A percentile compares a stretch with the other conserved stretches of the same genome.
Conservation (phyloP, 345 rosid species). For the Citrus trifoliata region DNA sequence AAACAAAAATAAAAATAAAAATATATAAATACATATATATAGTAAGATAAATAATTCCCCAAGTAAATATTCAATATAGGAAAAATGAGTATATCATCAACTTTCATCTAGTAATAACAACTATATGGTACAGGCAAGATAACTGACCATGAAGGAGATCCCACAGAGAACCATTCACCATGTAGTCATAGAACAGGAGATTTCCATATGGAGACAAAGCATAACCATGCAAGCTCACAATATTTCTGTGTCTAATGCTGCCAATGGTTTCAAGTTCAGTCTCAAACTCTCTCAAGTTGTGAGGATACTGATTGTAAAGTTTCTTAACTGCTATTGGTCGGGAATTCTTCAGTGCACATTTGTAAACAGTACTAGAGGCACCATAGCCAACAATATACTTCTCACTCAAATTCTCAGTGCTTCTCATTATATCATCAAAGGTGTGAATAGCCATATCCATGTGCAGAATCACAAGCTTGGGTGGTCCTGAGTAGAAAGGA, state of each 20-base stretch:
- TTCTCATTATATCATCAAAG: constrained; percentile 81
- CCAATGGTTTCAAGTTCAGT: constrained; percentile 94
- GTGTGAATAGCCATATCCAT: constrained; percentile 95
- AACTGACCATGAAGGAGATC: constrained; percentile 89
- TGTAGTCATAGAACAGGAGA: constrained; percentile 94
- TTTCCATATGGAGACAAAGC: constrained; percentile 72
- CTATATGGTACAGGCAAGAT: not conserved
- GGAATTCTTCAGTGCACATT: constrained; percentile 70
- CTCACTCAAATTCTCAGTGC: constrained; percentile 75
- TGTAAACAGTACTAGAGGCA: constrained; percentile 91
- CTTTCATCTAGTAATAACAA: not conserved
- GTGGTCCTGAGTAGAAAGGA: constrained; percentile 42
- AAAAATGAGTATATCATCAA: not conserved
- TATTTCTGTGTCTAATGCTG: constrained; percentile 85
- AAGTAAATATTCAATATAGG: not conserved
- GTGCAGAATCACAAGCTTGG: constrained; percentile 88
- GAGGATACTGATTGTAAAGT: constrained; percentile 60
- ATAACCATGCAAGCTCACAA: constrained; percentile 88
- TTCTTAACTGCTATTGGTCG: constrained; percentile 93
- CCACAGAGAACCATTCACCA: constrained; percentile 96
- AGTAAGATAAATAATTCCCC: no score
- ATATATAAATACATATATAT: no score
- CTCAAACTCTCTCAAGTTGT: constrained; percentile 72
- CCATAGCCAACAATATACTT: constrained; percentile 82
- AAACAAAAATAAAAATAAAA: not conserved